Evolutionary conservation across 495 filamentous ascomycete species (phyloP).

Genomic region (Neurospora sp.): DNA sequence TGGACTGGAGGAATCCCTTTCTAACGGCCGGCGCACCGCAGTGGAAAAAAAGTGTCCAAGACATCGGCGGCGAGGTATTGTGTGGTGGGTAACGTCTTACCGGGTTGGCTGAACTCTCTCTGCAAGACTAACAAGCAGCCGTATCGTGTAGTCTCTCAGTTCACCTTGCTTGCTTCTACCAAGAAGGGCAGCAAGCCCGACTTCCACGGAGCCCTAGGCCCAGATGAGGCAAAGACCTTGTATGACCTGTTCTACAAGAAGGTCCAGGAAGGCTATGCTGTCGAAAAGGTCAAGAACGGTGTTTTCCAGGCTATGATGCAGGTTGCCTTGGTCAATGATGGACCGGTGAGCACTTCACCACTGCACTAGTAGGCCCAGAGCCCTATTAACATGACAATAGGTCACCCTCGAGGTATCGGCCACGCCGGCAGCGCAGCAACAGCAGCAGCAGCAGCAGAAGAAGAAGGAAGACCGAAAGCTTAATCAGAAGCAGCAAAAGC

Average conservation of each 20-base stretch:
- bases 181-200: constrained; percentile 94
- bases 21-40: constrained; percentile 21
- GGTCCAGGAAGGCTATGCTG: constrained; percentile 58
- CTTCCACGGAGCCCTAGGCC: constrained; percentile 80
- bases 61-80: constrained; percentile 81
- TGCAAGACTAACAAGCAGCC: not conserved
- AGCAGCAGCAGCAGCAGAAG: constrained; percentile 3
- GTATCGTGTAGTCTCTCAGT: constrained; percentile 76
- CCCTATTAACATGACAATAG: constrained; percentile 8
- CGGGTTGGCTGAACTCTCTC: not conserved
- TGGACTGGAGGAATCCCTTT: not conserved
- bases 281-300: constrained; percentile 81
- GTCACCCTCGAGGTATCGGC: constrained; percentile 29
- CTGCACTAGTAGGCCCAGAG: not conserved
- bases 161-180: constrained; percentile 83
- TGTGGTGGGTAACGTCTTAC: constrained; percentile 52
- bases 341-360: constrained; percentile 55
- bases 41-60: constrained; percentile 84
- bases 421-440: constrained; percentile 4
- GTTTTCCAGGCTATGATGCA: constrained; percentile 99
- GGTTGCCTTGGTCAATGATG: constrained; percentile 86
- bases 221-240: constrained; percentile 63
- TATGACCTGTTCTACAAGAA: constrained; percentile 77
- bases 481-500: not conserved
- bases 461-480: constrained; percentile 1